These are phyloP conservation scores for Eremochloa ophiuroides DNA, from an alignment of 176 grass and related monocot species.

Conservation along the genomic window DNA sequence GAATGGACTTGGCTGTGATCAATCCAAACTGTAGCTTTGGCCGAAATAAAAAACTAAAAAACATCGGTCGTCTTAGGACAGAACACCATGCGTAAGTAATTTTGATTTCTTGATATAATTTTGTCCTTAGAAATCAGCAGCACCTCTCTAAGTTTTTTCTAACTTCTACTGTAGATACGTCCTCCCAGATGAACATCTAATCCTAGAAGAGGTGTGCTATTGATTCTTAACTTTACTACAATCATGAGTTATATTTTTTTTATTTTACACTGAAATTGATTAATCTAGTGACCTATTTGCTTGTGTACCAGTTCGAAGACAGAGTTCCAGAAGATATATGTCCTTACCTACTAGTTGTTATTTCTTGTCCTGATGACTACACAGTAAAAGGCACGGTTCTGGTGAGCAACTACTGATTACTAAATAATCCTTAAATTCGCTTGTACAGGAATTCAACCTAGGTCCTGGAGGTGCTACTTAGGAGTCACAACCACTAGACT, in stretches of 20 bases:
- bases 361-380: slow-evolving; percentile 8
- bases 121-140: slow-evolving; percentile 11
- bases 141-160: slow-evolving; percentile 17
- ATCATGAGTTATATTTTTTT: neutral
- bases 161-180: slow-evolving; percentile 53
- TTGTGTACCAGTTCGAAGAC: slow-evolving; percentile 40
- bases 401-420: slow-evolving; percentile 22
- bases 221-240: neutral
- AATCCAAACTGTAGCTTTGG: neutral
- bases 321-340: slow-evolving; percentile 64
- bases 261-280: neutral
- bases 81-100: slow-evolving; percentile 41
- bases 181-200: slow-evolving; percentile 65
- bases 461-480: neutral
- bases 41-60: slow-evolving; percentile 28
- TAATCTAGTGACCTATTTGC: slow-evolving; percentile 9
- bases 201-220: slow-evolving; percentile 50
- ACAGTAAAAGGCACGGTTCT: slow-evolving; percentile 36
- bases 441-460: neutral
- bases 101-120: slow-evolving; percentile 14
- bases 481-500: neutral
- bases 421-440: neutral
- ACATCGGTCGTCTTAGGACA: slow-evolving; percentile 37
- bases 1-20: slow-evolving; percentile 35
- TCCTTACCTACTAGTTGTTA: slow-evolving; percentile 68